Conservation (phyloP, 2,329 filamentous ascomycete genomes). For the Ceratocystis harringtonii region DNA sequence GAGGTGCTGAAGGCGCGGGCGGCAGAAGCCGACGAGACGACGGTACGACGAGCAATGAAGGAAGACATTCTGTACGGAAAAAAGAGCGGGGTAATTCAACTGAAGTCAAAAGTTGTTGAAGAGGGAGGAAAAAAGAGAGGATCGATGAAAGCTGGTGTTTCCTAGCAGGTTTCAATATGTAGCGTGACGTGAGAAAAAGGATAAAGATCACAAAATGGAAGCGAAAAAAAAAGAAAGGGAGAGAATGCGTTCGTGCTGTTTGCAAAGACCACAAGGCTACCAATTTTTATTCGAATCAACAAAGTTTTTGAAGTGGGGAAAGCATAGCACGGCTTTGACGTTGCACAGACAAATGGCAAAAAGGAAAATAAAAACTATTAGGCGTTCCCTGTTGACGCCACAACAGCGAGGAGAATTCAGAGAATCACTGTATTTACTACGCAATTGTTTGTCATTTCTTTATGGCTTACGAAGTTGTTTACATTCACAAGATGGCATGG, state of each 20-base stretch:
- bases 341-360: background rate
- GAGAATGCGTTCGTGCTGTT: background rate
- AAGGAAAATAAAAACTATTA: background rate
- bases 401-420: background rate
- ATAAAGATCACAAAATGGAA: background rate
- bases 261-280: background rate
- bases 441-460: no score
- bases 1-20: slow-evolving; percentile 64
- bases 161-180: background rate
- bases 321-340: background rate
- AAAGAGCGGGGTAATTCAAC: background rate
- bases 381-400: no score
- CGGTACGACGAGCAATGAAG: slow-evolving; percentile 39
- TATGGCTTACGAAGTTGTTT: no score
- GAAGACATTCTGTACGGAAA: slow-evolving; percentile 27
- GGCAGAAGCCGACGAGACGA: slow-evolving; percentile 30
- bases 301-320: slow-evolving; percentile 5
- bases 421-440: background rate
- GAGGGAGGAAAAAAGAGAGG: slow-evolving; percentile 9
- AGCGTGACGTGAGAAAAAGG: background rate
- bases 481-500: no score
- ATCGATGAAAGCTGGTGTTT: slow-evolving; percentile 5
- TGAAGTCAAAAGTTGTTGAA: slow-evolving; percentile 12
- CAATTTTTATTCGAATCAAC: background rate
- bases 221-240: background rate